Percentiles rank a stretch among this genome's conserved stretches.
Conservation (phyloP, 208 protist species). For the Leishmania guyanensis region DNA sequence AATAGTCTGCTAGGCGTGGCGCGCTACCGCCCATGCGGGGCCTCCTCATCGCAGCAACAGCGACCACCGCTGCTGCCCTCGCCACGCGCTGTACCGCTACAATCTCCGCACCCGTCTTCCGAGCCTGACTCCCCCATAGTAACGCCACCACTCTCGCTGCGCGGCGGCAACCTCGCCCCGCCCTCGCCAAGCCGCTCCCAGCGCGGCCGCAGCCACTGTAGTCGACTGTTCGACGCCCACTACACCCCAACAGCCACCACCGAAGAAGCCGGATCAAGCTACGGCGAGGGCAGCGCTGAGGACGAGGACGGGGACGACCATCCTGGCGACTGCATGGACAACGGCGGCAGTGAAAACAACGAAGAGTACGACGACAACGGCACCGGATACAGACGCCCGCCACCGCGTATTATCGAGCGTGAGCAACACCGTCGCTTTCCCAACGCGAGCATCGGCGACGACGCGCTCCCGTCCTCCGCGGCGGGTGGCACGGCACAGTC, state of each 20-base stretch:
- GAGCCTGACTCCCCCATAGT: slow-evolving; percentile 33
- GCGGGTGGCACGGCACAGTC: slow-evolving; percentile 4
- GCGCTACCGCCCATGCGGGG: slow-evolving; percentile 8
- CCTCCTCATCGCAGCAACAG: slow-evolving; percentile 9
- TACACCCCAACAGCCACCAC: slow-evolving; percentile 77
- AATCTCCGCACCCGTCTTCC: slow-evolving; percentile 35
- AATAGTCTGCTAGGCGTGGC: background rate
- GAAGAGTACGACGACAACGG: slow-evolving; percentile 25
- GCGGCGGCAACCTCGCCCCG: slow-evolving; percentile 19
- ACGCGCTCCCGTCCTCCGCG: slow-evolving; percentile 6
- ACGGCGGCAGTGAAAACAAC: slow-evolving; percentile 13
- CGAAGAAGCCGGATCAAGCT: slow-evolving; percentile 69
- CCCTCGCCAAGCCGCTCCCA: slow-evolving; percentile 41
- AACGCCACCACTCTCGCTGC: slow-evolving; percentile 23
- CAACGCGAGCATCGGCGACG: slow-evolving; percentile 14
- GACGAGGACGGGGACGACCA: slow-evolving; percentile 29
- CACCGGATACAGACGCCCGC: slow-evolving; percentile 25
- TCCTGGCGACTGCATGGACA: slow-evolving; percentile 27
- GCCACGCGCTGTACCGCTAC: slow-evolving; percentile 20
- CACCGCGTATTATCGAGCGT: slow-evolving; percentile 86
- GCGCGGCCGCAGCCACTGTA: slow-evolving; percentile 34
- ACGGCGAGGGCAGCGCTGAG: slow-evolving; percentile 36
- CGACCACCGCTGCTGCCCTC: slow-evolving; percentile 16
- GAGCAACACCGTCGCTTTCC: slow-evolving; percentile 72
- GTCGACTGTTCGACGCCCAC: slow-evolving; percentile 14